Conservation (phyloP, 1,284 basidiomycete species). For the Ustilago xerochloae region DNA sequence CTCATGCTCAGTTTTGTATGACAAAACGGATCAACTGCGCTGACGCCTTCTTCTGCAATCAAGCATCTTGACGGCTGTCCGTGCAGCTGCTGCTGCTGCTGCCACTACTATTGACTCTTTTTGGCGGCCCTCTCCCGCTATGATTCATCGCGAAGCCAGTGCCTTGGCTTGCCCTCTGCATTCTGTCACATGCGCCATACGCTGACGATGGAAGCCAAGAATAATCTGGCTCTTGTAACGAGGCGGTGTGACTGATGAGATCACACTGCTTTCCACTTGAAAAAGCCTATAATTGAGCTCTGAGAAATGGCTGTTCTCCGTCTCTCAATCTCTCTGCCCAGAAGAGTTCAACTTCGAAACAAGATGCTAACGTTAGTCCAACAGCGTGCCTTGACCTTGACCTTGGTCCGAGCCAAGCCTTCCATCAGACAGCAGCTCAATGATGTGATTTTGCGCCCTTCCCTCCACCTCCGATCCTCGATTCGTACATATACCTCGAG, state of each 20-base stretch:
- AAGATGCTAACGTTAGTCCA: no score
- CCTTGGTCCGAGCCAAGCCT: neutral
- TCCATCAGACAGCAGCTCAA: neutral
- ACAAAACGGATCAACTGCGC: conserved; percentile 2
- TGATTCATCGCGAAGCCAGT: conserved; percentile 10
- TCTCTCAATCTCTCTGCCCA: no score
- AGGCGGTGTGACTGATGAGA: conserved; percentile 14
- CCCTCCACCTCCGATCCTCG: neutral
- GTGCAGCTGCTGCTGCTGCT: no score
- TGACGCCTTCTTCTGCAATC: neutral
- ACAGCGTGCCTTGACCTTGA: neutral
- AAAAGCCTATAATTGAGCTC: no score
- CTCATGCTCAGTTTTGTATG: neutral
- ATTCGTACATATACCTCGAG: conserved; percentile 8
- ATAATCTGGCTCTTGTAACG: neutral
- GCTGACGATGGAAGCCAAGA: neutral
- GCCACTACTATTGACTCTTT: no score
- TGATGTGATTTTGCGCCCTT: conserved; percentile 2
- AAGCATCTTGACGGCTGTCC: conserved; percentile 4
- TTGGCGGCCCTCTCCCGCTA: neutral
- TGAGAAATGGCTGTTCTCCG: no score
- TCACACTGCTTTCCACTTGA: conserved; percentile 12
- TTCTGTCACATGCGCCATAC: neutral
- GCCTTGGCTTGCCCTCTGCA: no score
- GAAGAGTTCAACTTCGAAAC: no score